phyloP scores from a whole-genome alignment of 768 basidiomycete genomes.

The Suillus americanus region DNA sequence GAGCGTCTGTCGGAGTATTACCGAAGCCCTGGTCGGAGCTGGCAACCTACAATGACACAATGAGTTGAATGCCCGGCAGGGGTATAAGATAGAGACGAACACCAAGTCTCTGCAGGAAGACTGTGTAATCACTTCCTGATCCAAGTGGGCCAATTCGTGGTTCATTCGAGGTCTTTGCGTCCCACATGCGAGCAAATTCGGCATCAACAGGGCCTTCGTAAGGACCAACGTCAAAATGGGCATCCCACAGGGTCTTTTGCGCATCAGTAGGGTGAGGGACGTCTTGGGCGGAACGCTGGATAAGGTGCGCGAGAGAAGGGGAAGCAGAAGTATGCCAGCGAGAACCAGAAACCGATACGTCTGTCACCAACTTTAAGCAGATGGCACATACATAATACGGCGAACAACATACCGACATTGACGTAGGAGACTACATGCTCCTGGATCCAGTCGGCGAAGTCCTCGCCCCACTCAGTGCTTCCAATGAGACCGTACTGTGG shows the following conservation, averaged over 20 bases:
- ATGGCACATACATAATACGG: constrained; percentile 5
- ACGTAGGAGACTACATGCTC: constrained; percentile 84
- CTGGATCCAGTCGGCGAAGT: constrained; percentile 80
- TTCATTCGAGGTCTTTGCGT: constrained; percentile 30
- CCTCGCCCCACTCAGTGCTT: constrained; percentile 93
- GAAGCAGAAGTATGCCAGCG: constrained; percentile 51
- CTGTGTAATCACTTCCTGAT: constrained; percentile 88
- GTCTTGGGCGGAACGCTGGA: constrained; percentile 51
- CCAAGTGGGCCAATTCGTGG: constrained; percentile 57
- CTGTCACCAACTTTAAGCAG: constrained; percentile 28
- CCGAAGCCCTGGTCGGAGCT: constrained; percentile 34
- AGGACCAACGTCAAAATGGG: constrained; percentile 53
- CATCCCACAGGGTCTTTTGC: constrained; percentile 58
- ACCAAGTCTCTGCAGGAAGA: constrained; percentile 82
- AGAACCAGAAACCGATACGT: constrained; percentile 56
- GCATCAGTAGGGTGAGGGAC: constrained; percentile 56
- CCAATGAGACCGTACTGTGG: constrained; percentile 68
- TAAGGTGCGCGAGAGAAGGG: constrained; percentile 64
- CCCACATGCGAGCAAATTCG: constrained; percentile 42
- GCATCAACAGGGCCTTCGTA: constrained; percentile 41
- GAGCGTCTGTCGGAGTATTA: constrained; percentile 48
- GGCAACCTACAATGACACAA: constrained; percentile 27
- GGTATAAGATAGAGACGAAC: constrained; percentile 35
- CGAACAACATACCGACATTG: constrained; percentile 56
- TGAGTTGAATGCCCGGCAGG: background rate